phyloP scores from a whole-genome alignment of 2,329 filamentous ascomycete genomes.

The Venturia asperata region DNA sequence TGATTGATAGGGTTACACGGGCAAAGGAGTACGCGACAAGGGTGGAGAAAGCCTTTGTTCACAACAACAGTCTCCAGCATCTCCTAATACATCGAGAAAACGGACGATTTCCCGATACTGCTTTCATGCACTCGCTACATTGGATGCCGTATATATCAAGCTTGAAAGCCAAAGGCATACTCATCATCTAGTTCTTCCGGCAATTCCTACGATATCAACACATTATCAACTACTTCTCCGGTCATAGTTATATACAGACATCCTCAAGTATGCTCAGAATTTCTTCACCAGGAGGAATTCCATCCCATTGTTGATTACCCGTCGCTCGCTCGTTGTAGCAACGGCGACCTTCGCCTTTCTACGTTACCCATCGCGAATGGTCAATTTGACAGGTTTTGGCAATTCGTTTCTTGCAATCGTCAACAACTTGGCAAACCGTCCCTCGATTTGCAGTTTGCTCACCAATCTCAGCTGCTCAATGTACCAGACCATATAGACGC shows the following conservation, averaged over 20 bases:
- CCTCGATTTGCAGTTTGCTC: too few species aligned
- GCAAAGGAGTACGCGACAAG: neutral
- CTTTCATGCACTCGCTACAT: neutral
- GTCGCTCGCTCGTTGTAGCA: too few species aligned
- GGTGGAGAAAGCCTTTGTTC: neutral
- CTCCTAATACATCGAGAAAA: neutral
- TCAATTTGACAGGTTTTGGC: too few species aligned
- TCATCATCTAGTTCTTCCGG: neutral
- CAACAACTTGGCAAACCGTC: too few species aligned
- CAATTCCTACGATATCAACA: neutral
- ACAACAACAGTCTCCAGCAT: constrained; percentile 8
- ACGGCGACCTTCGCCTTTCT: too few species aligned
- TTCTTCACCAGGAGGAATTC: too few species aligned
- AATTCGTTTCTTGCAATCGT: too few species aligned
- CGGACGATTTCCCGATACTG: neutral
- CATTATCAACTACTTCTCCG: neutral
- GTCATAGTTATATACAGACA: too few species aligned
- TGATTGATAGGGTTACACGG: neutral
- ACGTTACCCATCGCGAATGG: too few species aligned
- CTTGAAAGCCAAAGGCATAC: neutral
- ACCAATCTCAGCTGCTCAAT: too few species aligned
- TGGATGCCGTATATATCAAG: neutral
- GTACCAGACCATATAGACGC: neutral
- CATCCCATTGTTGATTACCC: too few species aligned
- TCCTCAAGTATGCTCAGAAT: too few species aligned